These are phyloP conservation scores for Aspergillus bertholletiae DNA, from an alignment of 495 filamentous ascomycete species.

Conservation along the genomic window DNA sequence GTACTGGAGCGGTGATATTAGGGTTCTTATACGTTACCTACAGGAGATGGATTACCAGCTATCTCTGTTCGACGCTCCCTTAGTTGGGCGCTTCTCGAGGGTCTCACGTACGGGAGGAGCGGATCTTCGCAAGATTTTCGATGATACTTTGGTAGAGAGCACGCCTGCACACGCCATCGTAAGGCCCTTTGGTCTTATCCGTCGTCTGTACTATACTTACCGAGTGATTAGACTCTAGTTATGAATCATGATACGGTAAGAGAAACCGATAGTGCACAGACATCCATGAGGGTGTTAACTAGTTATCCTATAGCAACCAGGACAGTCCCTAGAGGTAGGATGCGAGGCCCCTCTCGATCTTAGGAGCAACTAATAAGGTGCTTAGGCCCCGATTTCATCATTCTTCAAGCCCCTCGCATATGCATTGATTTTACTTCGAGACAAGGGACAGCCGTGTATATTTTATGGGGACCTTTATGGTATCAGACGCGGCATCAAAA, in stretches of 20 bases:
- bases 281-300: neutral
- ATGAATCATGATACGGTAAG: slow-evolving; percentile 45
- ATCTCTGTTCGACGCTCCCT: slow-evolving; percentile 63
- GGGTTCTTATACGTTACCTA: slow-evolving; percentile 54
- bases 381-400: slow-evolving; percentile 45
- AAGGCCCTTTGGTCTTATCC: slow-evolving; percentile 17
- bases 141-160: slow-evolving; percentile 53
- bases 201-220: neutral
- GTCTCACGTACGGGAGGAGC: slow-evolving; percentile 47
- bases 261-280: neutral
- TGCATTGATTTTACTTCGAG: slow-evolving; percentile 62
- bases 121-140: slow-evolving; percentile 61
- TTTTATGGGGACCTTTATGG: slow-evolving; percentile 78
- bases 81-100: slow-evolving; percentile 61
- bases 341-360: neutral
- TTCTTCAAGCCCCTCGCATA: slow-evolving; percentile 61
- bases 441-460: slow-evolving; percentile 63
- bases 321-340: slow-evolving; percentile 53
- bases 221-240: slow-evolving; percentile 35
- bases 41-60: slow-evolving; percentile 56
- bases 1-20: slow-evolving; percentile 62
- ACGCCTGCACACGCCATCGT: slow-evolving; percentile 63
- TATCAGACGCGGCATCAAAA: slow-evolving; percentile 44
- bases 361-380: slow-evolving; percentile 9
- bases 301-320: slow-evolving; percentile 45